phyloP scores from a whole-genome alignment of 1,284 basidiomycete genomes.

The Trichosporon sp. region DNA sequence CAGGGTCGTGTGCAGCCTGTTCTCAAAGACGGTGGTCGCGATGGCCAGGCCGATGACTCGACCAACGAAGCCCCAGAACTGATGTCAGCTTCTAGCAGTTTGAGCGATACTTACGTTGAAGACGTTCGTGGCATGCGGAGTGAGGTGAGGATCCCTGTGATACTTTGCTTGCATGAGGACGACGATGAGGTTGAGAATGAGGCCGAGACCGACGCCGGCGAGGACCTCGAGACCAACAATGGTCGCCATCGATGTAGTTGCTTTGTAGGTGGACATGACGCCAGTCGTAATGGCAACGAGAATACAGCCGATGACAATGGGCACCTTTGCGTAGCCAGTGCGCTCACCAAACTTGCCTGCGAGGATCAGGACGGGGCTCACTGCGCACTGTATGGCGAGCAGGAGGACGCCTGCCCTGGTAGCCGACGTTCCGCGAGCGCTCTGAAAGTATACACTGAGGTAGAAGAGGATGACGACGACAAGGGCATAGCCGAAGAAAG shows the following conservation, averaged over 20 bases:
- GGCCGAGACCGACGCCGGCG: slow-evolving; percentile 22
- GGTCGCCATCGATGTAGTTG: slow-evolving; percentile 9
- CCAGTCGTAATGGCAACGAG: slow-evolving; percentile 20
- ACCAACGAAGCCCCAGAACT: slow-evolving; percentile 25
- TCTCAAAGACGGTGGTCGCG: slow-evolving; percentile 29
- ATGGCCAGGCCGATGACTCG: slow-evolving; percentile 26
- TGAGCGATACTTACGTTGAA: slow-evolving; percentile 18
- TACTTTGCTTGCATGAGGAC: slow-evolving; percentile 26
- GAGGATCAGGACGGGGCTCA: slow-evolving; percentile 22
- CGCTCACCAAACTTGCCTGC: slow-evolving; percentile 22
- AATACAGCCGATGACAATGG: slow-evolving; percentile 19
- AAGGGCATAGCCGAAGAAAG: slow-evolving; percentile 22
- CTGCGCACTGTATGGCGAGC: slow-evolving; percentile 20
- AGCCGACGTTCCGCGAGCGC: slow-evolving; percentile 23
- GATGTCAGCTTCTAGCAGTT: background rate
- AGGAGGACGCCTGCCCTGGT: slow-evolving; percentile 24
- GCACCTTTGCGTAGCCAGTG: slow-evolving; percentile 26
- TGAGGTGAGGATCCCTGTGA: slow-evolving; percentile 14
- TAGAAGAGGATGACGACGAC: slow-evolving; percentile 27
- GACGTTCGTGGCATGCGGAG: slow-evolving; percentile 24
- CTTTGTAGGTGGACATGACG: slow-evolving; percentile 18
- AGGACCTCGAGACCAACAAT: slow-evolving; percentile 26
- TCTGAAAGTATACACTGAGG: slow-evolving; percentile 26
- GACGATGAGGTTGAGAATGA: slow-evolving; percentile 24
- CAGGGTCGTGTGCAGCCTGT: slow-evolving; percentile 17